Evolutionary conservation across 2,329 filamentous ascomycete genomes (phyloP), one percentile per base, ranked within the genome.

Genomic region (Ophiostoma himal-ulmi): DNA sequence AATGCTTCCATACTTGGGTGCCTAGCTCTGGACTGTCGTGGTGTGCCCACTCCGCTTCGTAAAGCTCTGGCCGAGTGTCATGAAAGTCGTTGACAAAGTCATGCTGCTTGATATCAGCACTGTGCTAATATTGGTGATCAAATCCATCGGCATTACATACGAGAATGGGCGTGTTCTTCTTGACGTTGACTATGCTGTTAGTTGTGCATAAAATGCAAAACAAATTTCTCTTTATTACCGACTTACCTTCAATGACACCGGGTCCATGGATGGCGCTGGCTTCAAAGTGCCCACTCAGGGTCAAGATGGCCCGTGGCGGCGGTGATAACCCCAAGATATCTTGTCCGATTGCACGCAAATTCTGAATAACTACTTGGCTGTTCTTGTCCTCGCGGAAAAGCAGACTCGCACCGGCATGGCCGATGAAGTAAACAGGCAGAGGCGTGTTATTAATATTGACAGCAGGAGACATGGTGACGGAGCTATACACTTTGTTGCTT

Each of bases 11-110:
- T 20, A 71, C 67, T 11, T 65, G 67, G 13, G 48, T 67, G n/a
- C 17, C 70, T 8, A 71, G 62, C 8, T 44, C 70, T 1, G 70
- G 67, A 4, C 62, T 67, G 48, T 71, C 70, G n/a, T 36, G 57
- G 67, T 71, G 70, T n/a, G 67, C 41, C 70, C 70, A 71, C 5
- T 69, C 67, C 1, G 26, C 67, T 34, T 67, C 34, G 70, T 71
- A 71, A 10, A 71, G 66, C 3, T 26, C 57, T 13, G 70, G 70
- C 3, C n/a, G 60, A 1, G 60, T 69, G 36, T 71, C 70, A 60
- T 71, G 70, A 36, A 71, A 71, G n/a, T 71, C 70, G 14, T 68
- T 67, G 22, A 71, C 70, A 71, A 71, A 71, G 70, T 71, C 70
- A 48, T 71, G 70, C 48, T 44, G 39, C 39, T 44, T 44, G 39